Conservation (phyloP, 805 yeast genomes). For the Torulaspora maleeae region DNA sequence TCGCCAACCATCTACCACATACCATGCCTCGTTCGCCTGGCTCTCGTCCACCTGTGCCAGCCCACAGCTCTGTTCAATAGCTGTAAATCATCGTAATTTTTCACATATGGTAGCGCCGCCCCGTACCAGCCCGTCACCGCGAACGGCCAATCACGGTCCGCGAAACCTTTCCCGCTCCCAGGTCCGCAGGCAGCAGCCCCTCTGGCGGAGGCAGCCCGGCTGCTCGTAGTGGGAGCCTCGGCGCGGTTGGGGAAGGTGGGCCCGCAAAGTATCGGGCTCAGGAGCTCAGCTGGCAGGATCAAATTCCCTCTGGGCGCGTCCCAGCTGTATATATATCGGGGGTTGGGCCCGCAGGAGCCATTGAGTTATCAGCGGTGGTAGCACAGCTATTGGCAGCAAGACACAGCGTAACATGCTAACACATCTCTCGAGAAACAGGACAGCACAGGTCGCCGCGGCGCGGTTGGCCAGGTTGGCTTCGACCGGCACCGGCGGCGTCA, state of each 20-base stretch:
- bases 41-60: background rate
- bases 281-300: background rate
- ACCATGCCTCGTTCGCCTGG: background rate
- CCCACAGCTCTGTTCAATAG: background rate
- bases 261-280: background rate
- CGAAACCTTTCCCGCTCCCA: background rate
- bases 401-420: conserved; percentile 10
- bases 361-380: background rate
- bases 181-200: background rate
- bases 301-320: background rate
- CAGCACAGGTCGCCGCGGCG: conserved; percentile 12
- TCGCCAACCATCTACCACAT: background rate
- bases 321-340: background rate
- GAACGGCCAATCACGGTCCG: conserved; percentile 2
- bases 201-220: background rate
- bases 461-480: conserved; percentile 23
- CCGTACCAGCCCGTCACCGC: background rate
- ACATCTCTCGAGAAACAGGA: conserved; percentile 10
- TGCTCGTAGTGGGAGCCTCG: background rate
- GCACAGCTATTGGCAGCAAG: background rate
- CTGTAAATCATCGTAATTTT: background rate
- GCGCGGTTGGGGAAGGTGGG: background rate
- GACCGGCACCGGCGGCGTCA: background rate
- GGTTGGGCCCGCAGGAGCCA: background rate
- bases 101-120: conserved; percentile 1